Base-by-base conservation (phyloP, 306 rosid genomes). In the Cucumis hystrix region DNA sequence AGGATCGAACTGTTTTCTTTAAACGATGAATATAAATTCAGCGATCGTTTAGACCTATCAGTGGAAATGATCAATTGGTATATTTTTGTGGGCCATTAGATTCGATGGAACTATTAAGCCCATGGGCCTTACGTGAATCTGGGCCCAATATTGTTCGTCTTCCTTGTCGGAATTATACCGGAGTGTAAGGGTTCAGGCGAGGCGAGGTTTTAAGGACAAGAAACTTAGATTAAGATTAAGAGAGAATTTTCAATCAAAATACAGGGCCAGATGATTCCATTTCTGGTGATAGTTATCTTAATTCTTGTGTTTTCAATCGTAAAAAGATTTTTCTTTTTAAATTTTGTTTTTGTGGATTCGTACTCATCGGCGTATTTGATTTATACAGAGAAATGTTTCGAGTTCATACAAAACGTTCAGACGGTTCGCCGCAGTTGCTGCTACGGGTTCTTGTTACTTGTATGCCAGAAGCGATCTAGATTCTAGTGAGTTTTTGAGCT, bases 361-460 rank as follows among this genome's bases (percentile, higher is more conserved):
- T 59, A 15, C 6, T 10, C 3, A 39, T 28, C 18, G 11, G n/a
- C n/a, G 41, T 2, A 4, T 55, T 35, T n/a, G 35, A 30, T 65
- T 35, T 69, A 79, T 72, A 79, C 88, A 94, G 96, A 80, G 81
- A 54, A 82, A 77, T 13, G 25, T 83, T 75, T 73, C 66, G 16
- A 55, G 54, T 64, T 79, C 55, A 17, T 43, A 77, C 35, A 70
- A 84, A 39, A 74, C 79, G 10, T 52, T 84, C 37, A 15, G 58
- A 52, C 84, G 89, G 75, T 69, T 83, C 11, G 84, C 54, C 6
- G 91, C 87, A 6, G 39, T 86, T 12, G 88, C 85, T 0, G 80
- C 89, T 12, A 86, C 73, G 47, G 96, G 95, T 52, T 87, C 92
- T 2, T 65, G 83, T 21, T 13, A 88, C 3, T 41, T 80, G 4